These are phyloP conservation scores for Hermanozyma aechmeae DNA, from an alignment of 805 yeast species.

Conservation along the genomic window DNA sequence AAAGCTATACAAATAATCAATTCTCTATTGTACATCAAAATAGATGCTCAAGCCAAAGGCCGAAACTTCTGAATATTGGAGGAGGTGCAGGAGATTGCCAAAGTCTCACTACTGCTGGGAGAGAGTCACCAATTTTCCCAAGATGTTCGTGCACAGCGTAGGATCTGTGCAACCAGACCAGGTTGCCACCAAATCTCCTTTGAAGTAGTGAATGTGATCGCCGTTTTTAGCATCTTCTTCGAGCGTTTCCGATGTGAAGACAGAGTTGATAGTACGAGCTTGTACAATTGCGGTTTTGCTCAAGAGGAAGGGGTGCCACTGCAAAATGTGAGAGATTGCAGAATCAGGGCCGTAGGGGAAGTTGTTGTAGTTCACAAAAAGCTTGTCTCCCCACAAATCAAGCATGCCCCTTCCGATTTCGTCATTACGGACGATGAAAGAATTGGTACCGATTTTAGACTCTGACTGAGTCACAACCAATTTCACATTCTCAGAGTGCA, in stretches of 20 bases:
- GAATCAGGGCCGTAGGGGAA: slow-evolving; percentile 52
- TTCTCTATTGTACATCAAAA: no score
- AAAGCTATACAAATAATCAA: no score
- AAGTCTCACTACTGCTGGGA: no score
- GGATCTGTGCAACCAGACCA: slow-evolving; percentile 62
- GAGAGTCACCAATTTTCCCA: no score
- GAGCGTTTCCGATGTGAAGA: slow-evolving; percentile 9
- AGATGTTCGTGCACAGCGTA: no score
- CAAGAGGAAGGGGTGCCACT: slow-evolving; percentile 87
- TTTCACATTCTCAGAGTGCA: slow-evolving; percentile 44
- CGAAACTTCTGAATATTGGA: no score
- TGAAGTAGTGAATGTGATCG: slow-evolving; percentile 42
- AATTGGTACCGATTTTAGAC: slow-evolving; percentile 52
- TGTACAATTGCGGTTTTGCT: slow-evolving; percentile 69
- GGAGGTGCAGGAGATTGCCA: no score
- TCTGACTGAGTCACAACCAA: slow-evolving; percentile 65
- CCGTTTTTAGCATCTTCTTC: slow-evolving; percentile 10
- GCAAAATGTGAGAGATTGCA: slow-evolving; percentile 81
- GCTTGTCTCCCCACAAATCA: slow-evolving; percentile 73
- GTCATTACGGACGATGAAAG: slow-evolving; percentile 66
- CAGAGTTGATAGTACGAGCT: slow-evolving; percentile 26
- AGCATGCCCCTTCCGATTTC: slow-evolving; percentile 55
- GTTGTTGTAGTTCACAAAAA: slow-evolving; percentile 56
- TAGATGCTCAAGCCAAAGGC: no score
- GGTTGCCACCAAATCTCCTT: slow-evolving; percentile 61